A percentile compares a stretch with the other conserved stretches of the same genome.
Conservation (phyloP, 495 filamentous ascomycete species). For the Aspergillus baeticus region DNA sequence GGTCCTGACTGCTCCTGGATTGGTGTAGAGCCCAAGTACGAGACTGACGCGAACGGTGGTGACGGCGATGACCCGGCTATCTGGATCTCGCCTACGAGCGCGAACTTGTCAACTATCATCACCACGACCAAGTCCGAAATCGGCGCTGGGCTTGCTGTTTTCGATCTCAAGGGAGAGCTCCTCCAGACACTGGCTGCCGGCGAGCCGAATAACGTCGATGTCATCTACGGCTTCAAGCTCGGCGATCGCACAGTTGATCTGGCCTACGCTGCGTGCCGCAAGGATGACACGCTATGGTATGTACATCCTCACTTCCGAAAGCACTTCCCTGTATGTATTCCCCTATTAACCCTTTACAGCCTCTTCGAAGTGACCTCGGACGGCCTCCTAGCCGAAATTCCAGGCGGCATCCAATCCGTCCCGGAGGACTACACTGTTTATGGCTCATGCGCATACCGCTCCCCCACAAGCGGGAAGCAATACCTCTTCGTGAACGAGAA, state of each 20-base stretch:
- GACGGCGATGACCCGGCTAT: slow-evolving; percentile 9
- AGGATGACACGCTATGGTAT: slow-evolving; percentile 11
- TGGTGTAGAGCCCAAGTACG: neutral
- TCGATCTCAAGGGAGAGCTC: slow-evolving; percentile 4
- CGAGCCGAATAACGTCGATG: slow-evolving; percentile 10
- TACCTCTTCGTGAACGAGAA: slow-evolving; percentile 7
- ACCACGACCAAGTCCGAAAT: slow-evolving; percentile 7
- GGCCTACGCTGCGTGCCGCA: slow-evolving; percentile 2
- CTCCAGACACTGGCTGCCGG: slow-evolving; percentile 6
- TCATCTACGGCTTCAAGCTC: neutral
- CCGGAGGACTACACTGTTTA: slow-evolving; percentile 6
- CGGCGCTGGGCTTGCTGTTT: slow-evolving; percentile 1
- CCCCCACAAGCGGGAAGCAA: neutral
- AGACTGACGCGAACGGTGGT: slow-evolving; percentile 7
- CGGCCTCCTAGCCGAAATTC: neutral
- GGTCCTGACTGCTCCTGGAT: slow-evolving; percentile 6
- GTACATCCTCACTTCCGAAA: neutral
- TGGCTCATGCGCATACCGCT: slow-evolving; percentile 7
- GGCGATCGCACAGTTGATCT: neutral
- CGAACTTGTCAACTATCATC: neutral
- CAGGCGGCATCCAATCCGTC: neutral
- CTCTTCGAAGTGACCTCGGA: slow-evolving; percentile 5
- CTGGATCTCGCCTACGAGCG: neutral
- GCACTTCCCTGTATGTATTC: neutral
- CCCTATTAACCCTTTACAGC: neutral